A percentile compares a stretch with the other conserved stretches of the same genome.
Evolutionary conservation across 2,329 filamentous ascomycete species (phyloP).

Genomic region (Aschersonia sp.): DNA sequence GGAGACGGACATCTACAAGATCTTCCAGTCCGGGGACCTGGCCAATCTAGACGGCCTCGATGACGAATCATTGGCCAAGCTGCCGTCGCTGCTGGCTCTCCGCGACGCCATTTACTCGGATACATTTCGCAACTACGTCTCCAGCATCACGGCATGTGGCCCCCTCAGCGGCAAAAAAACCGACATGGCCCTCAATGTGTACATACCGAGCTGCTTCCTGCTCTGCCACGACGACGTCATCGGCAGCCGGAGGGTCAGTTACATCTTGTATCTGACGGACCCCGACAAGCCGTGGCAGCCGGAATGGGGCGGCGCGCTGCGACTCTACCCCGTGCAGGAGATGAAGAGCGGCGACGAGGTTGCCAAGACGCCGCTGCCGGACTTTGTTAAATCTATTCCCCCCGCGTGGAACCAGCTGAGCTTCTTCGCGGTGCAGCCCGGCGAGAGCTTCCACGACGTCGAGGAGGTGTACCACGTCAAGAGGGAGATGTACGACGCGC

Average conservation of each 20-base stretch:
- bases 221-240: slow-evolving; percentile 98
- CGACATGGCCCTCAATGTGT: slow-evolving; percentile 98
- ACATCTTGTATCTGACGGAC: slow-evolving; percentile 90
- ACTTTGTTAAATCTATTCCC: slow-evolving; percentile 70
- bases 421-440: slow-evolving; percentile 95
- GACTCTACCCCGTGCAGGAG: slow-evolving; percentile 63
- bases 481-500: slow-evolving; percentile 53
- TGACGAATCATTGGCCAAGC: slow-evolving; percentile 66
- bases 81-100: slow-evolving; percentile 82
- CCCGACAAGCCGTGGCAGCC: slow-evolving; percentile 82
- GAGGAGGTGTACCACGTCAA: slow-evolving; percentile 82
- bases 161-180: slow-evolving; percentile 86
- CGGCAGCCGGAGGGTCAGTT: slow-evolving; percentile 88
- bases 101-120: slow-evolving; percentile 89
- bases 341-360: slow-evolving; percentile 49
- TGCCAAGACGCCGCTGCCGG: slow-evolving; percentile 66
- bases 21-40: slow-evolving; percentile 94
- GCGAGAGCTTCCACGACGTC: slow-evolving; percentile 98
- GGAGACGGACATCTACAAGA: slow-evolving; percentile 99
- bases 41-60: slow-evolving; percentile 93
- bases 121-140: slow-evolving; percentile 78
- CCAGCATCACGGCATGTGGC: slow-evolving; percentile 71
- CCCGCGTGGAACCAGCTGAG: slow-evolving; percentile 95
- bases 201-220: slow-evolving; percentile 89
- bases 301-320: slow-evolving; percentile 83